These are phyloP conservation scores for Kwoniella bestiolae DNA, from an alignment of 768 basidiomycete genomes.

Conservation along the genomic window DNA sequence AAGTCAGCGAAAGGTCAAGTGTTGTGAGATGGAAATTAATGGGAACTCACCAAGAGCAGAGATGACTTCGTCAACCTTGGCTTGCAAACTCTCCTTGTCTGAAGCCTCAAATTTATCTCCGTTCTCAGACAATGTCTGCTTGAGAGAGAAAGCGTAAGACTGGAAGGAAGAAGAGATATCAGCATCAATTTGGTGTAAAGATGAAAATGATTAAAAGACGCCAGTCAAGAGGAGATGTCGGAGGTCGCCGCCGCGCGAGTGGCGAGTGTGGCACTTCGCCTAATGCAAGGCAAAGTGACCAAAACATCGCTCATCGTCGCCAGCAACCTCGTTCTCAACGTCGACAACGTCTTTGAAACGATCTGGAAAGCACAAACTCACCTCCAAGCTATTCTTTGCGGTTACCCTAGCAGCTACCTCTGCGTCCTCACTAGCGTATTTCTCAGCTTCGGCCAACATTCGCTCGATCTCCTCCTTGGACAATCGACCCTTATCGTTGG, in stretches of 20 bases:
- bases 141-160: slow-evolving; percentile 92
- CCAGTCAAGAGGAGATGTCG: too few species aligned
- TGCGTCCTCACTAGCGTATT: slow-evolving; percentile 54
- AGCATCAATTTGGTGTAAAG: slow-evolving; percentile 3
- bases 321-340: too few species aligned
- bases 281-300: too few species aligned
- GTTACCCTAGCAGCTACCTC: slow-evolving; percentile 47
- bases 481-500: slow-evolving; percentile 92
- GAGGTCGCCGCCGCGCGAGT: too few species aligned
- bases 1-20: not conserved
- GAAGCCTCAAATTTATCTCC: slow-evolving; percentile 54
- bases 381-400: slow-evolving; percentile 71
- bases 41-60: slow-evolving; percentile 64
- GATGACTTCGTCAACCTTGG: slow-evolving; percentile 89
- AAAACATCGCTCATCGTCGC: too few species aligned
- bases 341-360: too few species aligned
- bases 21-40: not conserved
- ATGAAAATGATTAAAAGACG: not conserved
- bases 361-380: too few species aligned
- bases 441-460: slow-evolving; percentile 66
- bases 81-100: slow-evolving; percentile 72
- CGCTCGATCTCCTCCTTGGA: slow-evolving; percentile 67
- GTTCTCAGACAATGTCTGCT: slow-evolving; percentile 69
- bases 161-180: slow-evolving; percentile 64
- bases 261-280: too few species aligned